Conservation (phyloP, 495 filamentous ascomycete species). For the Patellaria atrata region DNA sequence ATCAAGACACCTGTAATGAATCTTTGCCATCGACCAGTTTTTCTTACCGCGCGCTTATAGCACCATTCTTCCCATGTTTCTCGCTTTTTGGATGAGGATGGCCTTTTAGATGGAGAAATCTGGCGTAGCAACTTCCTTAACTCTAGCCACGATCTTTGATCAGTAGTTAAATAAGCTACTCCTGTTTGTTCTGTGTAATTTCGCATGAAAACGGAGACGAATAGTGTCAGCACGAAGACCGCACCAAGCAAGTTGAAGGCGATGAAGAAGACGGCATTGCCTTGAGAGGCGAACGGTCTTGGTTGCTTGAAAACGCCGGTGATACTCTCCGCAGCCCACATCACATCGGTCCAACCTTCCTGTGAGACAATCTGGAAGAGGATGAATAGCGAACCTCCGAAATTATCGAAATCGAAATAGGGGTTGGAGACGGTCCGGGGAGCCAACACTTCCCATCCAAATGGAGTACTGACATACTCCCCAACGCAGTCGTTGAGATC, state of each 20-base stretch:
- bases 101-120: constrained; percentile 81
- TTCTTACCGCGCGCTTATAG: constrained; percentile 84
- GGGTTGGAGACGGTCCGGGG: constrained; percentile 68
- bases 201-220: constrained; percentile 99
- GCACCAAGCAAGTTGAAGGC: constrained; percentile 93
- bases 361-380: constrained; percentile 99
- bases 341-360: constrained; percentile 92
- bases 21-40: constrained; percentile 84
- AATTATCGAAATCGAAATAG: constrained; percentile 89
- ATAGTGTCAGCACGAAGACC: constrained; percentile 94
- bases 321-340: constrained; percentile 68
- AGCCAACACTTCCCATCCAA: constrained; percentile 66
- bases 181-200: constrained; percentile 99
- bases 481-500: constrained; percentile 62
- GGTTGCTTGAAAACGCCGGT: constrained; percentile 64
- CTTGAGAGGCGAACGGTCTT: constrained; percentile 48
- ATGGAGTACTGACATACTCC: constrained; percentile 66
- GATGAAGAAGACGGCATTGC: constrained; percentile 87
- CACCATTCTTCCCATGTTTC: constrained; percentile 80
- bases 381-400: constrained; percentile 80
- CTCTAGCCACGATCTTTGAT: constrained; percentile 95
- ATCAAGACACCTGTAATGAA: constrained; percentile 64
- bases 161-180: constrained; percentile 88
- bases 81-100: constrained; percentile 56
- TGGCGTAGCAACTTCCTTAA: constrained; percentile 84